Percentiles rank a stretch among this genome's conserved stretches.
phyloP scores from a whole-genome alignment of 192 early-diverging fungal genomes.

The Obelidium mucronatum region DNA sequence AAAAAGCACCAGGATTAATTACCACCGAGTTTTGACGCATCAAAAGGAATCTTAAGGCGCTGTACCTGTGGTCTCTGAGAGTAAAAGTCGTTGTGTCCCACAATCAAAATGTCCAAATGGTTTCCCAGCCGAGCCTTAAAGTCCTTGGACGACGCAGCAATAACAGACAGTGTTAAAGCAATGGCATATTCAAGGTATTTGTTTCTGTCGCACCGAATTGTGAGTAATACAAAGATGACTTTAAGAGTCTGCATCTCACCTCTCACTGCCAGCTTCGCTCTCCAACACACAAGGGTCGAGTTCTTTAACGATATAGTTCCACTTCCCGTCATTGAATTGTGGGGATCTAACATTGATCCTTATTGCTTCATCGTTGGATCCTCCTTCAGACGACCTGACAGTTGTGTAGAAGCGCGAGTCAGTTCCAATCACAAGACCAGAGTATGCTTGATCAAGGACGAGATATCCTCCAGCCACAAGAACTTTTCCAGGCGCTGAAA shows the following conservation, averaged over 20 bases:
- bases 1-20: too few relatives aligned
- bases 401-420: slow-evolving; percentile 85
- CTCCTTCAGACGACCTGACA: slow-evolving; percentile 44
- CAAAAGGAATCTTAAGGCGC: too few relatives aligned
- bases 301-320: slow-evolving; percentile 79
- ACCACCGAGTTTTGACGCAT: too few relatives aligned
- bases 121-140: not conserved
- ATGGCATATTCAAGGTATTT: slow-evolving; percentile 71
- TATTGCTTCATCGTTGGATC: slow-evolving; percentile 3
- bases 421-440: slow-evolving; percentile 86
- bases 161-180: slow-evolving; percentile 26
- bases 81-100: slow-evolving; percentile 99
- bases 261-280: not conserved
- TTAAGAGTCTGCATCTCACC: too few relatives aligned
- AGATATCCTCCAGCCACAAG: slow-evolving; percentile 93
- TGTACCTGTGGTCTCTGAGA: slow-evolving; percentile 91
- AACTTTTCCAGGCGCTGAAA: slow-evolving; percentile 96
- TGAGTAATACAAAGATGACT: not conserved
- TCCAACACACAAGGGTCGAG: too few relatives aligned
- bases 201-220: slow-evolving; percentile 45
- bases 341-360: slow-evolving; percentile 75
- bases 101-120: slow-evolving; percentile 77
- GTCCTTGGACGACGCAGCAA: not conserved
- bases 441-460: slow-evolving; percentile 81
- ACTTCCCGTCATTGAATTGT: slow-evolving; percentile 85